Evolutionary conservation across 2,329 filamentous ascomycete species (phyloP).

Genomic region (Calonectria pteridis): DNA sequence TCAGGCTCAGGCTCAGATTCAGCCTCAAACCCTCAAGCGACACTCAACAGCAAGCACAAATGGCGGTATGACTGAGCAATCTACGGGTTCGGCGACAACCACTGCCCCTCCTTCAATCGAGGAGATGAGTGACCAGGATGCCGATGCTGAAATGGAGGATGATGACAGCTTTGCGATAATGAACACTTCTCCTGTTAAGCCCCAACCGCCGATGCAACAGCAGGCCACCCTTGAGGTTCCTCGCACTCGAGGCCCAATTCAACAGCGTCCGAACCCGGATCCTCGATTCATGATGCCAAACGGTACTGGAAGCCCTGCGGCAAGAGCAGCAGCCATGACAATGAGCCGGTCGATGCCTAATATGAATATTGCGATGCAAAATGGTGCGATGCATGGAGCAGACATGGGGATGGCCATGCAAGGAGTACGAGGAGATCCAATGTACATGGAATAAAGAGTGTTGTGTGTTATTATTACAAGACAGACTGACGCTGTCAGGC

Average conservation of each 20-base stretch:
- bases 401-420: conserved; percentile 62
- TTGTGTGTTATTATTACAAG: conserved; percentile 2
- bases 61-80: conserved; percentile 47
- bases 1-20: conserved; percentile 29
- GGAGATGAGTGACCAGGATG: conserved; percentile 61
- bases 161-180: conserved; percentile 68
- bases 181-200: conserved; percentile 55
- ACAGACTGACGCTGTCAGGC: neutral
- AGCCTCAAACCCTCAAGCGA: conserved; percentile 42
- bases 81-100: conserved; percentile 47
- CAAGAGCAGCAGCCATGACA: conserved; percentile 52
- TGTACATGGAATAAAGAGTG: conserved; percentile 63
- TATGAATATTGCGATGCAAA: conserved; percentile 58
- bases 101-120: conserved; percentile 57
- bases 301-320: conserved; percentile 51
- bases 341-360: conserved; percentile 61
- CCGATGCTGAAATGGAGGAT: conserved; percentile 68
- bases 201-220: conserved; percentile 54
- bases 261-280: conserved; percentile 49
- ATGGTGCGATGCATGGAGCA: conserved; percentile 53
- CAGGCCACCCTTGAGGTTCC: conserved; percentile 59
- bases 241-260: conserved; percentile 54
- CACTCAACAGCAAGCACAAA: conserved; percentile 53
- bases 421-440: conserved; percentile 60
- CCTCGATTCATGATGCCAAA: conserved; percentile 59